These are phyloP conservation scores for Bromus sterilis DNA, from an alignment of 176 grass and related monocot species.

Conservation along the genomic window DNA sequence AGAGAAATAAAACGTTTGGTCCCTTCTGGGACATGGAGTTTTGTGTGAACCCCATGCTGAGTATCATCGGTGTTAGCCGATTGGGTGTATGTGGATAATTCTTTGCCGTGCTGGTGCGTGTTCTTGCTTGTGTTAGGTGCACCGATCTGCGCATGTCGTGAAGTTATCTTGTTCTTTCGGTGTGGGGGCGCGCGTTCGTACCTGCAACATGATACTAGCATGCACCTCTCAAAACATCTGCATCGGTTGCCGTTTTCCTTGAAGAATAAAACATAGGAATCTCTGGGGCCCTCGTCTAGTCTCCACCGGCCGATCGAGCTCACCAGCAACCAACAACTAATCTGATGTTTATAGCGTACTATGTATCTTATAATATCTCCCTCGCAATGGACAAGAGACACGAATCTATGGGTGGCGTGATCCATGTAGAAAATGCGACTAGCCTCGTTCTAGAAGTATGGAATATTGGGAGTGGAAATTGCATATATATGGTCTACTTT, in stretches of 20 bases:
- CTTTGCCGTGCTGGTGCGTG: neutral
- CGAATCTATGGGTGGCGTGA: neutral
- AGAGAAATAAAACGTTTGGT: too few relatives aligned
- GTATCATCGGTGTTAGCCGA: neutral
- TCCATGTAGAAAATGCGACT: neutral
- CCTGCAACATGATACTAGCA: constrained; percentile 10
- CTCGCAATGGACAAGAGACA: neutral
- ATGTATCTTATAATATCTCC: constrained; percentile 8
- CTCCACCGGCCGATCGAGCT: neutral
- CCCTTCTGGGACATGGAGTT: too few relatives aligned
- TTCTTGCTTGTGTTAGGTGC: neutral
- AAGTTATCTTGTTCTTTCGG: neutral
- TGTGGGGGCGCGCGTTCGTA: neutral
- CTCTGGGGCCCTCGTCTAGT: neutral
- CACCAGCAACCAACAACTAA: constrained; percentile 18
- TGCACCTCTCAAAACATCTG: neutral
- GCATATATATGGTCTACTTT: neutral
- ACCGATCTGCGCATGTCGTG: neutral
- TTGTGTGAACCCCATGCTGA: neutral
- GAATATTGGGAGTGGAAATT: neutral
- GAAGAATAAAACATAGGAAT: neutral
- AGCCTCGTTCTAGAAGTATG: neutral
- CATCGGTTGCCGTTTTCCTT: neutral
- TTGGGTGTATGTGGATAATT: neutral
- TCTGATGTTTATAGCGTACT: constrained; percentile 11